These are phyloP conservation scores for Urtica urens DNA, from an alignment of 306 rosid genomes.

Conservation along the genomic window DNA sequence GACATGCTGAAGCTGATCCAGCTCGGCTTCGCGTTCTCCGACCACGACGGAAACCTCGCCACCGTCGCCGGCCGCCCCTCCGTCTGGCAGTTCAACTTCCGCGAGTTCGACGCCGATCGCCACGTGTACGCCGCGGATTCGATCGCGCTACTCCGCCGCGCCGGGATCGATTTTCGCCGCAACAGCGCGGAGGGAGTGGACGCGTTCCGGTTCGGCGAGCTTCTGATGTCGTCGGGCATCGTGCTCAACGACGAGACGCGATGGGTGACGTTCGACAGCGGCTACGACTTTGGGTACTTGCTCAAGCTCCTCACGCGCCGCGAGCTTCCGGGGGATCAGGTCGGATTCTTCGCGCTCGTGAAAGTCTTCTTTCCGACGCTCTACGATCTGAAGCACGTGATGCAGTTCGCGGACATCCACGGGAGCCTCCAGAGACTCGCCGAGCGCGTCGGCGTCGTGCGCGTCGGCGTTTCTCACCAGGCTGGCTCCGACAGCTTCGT, in stretches of 20 bases:
- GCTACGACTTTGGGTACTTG: conserved; percentile 37
- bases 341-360: conserved; percentile 26
- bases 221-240: conserved; percentile 32
- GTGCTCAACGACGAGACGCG: conserved; percentile 27
- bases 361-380: conserved; percentile 26
- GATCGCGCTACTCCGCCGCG: conserved; percentile 29
- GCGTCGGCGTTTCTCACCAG: conserved; percentile 31
- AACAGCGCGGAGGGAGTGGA: conserved; percentile 27
- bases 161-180: conserved; percentile 29
- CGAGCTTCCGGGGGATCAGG: conserved; percentile 25
- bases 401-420: conserved; percentile 39
- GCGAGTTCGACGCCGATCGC: conserved; percentile 23
- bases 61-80: conserved; percentile 16
- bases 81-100: conserved; percentile 35
- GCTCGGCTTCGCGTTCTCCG: conserved; percentile 31
- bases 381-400: conserved; percentile 37
- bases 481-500: conserved; percentile 43
- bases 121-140: conserved; percentile 34
- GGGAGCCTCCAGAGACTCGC: conserved; percentile 38
- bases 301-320: conserved; percentile 30
- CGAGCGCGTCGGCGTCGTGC: conserved; percentile 32
- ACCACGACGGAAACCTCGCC: conserved; percentile 25
- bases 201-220: conserved; percentile 25
- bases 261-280: conserved; percentile 40
- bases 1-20: conserved; percentile 37